A percentile compares a stretch with the other conserved stretches of the same genome.
Evolutionary conservation across 257 asterid species (phyloP).

Genomic region (Ajuga chamaepitys): DNA sequence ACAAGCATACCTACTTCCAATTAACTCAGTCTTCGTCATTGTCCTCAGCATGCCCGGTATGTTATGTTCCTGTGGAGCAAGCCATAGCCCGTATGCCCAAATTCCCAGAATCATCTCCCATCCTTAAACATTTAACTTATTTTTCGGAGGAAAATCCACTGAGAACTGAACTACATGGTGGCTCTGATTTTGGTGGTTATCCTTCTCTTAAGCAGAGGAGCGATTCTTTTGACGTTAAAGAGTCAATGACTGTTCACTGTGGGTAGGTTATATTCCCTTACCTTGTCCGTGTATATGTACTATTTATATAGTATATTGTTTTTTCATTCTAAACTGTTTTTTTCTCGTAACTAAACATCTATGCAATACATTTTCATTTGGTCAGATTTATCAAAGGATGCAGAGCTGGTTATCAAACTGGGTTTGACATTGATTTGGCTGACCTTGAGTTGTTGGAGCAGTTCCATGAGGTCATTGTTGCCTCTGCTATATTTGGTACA

Average conservation of each 20-base stretch:
- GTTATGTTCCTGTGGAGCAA: slow-evolving; percentile 78
- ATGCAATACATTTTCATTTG: slow-evolving; percentile 8
- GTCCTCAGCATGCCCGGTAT: slow-evolving; percentile 86
- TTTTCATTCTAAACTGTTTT: not conserved
- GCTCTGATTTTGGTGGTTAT: slow-evolving; percentile 96
- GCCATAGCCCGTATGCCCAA: slow-evolving; percentile 79
- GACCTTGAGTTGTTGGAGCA: slow-evolving; percentile 69
- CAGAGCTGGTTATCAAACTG: slow-evolving; percentile 77
- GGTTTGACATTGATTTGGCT: slow-evolving; percentile 72
- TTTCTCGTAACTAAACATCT: slow-evolving; percentile 3
- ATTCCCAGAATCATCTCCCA: slow-evolving; percentile 57
- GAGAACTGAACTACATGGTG: slow-evolving; percentile 59
- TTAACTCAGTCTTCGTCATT: slow-evolving; percentile 15
- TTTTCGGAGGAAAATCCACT: slow-evolving; percentile 50
- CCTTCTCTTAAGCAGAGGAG: slow-evolving; percentile 76
- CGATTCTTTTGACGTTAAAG: slow-evolving; percentile 53
- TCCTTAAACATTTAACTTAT: slow-evolving; percentile 66
- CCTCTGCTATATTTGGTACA: slow-evolving; percentile 97
- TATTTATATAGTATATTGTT: not conserved
- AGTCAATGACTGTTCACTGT: slow-evolving; percentile 91
- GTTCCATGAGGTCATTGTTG: slow-evolving; percentile 80
- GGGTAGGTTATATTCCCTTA: slow-evolving; percentile 55
- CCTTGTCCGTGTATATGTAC: not conserved
- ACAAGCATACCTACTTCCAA: not conserved
- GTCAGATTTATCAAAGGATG: slow-evolving; percentile 86